Evolutionary conservation across 108 stramenopile species (phyloP), one percentile per base, ranked within the genome.

Genomic region (Conticribra weissflogii): DNA sequence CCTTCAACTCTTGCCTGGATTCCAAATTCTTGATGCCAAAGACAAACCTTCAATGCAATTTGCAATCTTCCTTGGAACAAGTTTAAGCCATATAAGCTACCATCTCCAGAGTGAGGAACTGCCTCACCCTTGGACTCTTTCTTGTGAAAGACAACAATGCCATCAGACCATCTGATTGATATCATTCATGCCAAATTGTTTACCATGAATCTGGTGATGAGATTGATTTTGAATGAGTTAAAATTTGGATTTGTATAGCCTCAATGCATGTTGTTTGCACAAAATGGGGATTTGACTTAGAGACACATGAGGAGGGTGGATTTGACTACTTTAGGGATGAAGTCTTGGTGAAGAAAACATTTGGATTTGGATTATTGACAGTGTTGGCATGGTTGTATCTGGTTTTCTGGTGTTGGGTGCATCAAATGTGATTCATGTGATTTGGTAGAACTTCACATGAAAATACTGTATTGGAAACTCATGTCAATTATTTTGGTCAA

Each of bases 221-320:
- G 88, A 19, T 29, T 85, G 49, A 3, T 89, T 23, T 60, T 89
- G 64, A 82, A 71, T 50, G 85, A 86, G 23, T 0, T 85, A 14
- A 71, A 71, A 9, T 63, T 60, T 45, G 74, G 77, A 1, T 61
- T 81, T 33, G 32, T 86, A 15, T 72, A 80, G 46, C 68, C 68
- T 0, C 45, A 81, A 2, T 62, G 71, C 28, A 81, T 85, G 22
- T 54, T 83, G 33, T 59, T 81, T 58, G 33, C 44, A 25, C 68
- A 76, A 19, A 61, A 72, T 33, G 15, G 8, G 8, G 72, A 72
- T 0, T 53, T 83, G 9, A 78, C 84, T 1, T 88, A 78, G 62
- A 61, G 80, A 15, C 75, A 85, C 9, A 83, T 83, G 80, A 64
- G 62, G 4, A 71, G 72, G 34, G 87, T 84, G 14, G 87, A 88